A percentile compares a stretch with the other conserved stretches of the same genome.
These are phyloP conservation scores for Kodamaea nitidulidarum DNA, from an alignment of 805 yeast genomes.

Conservation along the genomic window DNA sequence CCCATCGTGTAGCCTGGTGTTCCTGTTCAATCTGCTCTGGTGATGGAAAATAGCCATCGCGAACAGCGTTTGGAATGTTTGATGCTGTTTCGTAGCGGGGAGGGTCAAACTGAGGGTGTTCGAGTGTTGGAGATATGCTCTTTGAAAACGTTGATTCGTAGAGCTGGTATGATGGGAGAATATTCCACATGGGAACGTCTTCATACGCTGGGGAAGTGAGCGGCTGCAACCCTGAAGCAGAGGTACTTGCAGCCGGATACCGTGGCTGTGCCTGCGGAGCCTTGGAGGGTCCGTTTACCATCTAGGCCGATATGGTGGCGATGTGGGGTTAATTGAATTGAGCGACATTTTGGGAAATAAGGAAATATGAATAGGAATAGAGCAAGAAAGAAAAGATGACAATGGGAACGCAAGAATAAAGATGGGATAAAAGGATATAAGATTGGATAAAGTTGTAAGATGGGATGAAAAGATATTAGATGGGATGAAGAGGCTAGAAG, in stretches of 20 bases:
- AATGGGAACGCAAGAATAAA: too few relatives aligned
- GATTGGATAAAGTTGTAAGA: too few relatives aligned
- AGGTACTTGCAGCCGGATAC: background rate
- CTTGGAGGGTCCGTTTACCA: background rate
- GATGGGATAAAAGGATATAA: too few relatives aligned
- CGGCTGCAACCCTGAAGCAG: constrained; percentile 12
- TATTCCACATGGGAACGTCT: constrained; percentile 28
- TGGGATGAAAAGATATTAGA: too few relatives aligned
- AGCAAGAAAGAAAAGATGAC: too few relatives aligned
- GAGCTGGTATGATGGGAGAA: constrained; percentile 29
- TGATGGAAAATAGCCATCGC: constrained; percentile 6
- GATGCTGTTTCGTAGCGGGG: constrained; percentile 17
- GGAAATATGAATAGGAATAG: too few relatives aligned
- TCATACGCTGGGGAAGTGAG: constrained; percentile 23
- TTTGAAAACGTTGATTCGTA: constrained; percentile 28
- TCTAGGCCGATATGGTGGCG: background rate
- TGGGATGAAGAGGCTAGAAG: too few relatives aligned
- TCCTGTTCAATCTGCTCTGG: constrained; percentile 4
- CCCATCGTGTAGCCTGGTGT: constrained; percentile 20
- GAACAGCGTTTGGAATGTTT: background rate
- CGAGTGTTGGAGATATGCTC: constrained; percentile 18
- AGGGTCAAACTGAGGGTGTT: constrained; percentile 19
- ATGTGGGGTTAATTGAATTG: too few relatives aligned
- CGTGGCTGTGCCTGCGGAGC: background rate
- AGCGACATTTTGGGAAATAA: too few relatives aligned